Conservation (phyloP, 2,329 filamentous ascomycete species). For the Ophiostoma sp. region DNA sequence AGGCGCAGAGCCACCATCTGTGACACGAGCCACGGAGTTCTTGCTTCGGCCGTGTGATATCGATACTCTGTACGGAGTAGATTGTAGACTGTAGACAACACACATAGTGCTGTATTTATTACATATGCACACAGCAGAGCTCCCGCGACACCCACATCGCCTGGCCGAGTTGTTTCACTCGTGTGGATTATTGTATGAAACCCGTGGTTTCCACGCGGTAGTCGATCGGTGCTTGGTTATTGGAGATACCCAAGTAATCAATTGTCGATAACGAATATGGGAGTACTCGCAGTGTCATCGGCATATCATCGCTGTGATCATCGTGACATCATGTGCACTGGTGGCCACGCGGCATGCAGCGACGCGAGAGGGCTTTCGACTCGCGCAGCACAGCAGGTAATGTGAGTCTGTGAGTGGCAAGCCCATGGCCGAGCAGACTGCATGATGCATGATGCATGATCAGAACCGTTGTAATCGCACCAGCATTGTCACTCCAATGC, state of each 20-base stretch:
- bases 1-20: not conserved
- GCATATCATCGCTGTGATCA: not conserved
- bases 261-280: not conserved
- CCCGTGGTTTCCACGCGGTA: not conserved
- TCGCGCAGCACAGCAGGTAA: not conserved
- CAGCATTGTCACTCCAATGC: not conserved
- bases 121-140: not conserved
- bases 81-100: not conserved
- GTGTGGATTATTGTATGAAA: constrained; percentile 2
- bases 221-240: not conserved
- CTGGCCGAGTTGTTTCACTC: constrained; percentile 1
- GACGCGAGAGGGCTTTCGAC: not conserved
- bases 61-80: too few species aligned
- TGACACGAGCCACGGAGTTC: not conserved
- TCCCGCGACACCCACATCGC: not conserved
- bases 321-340: not conserved
- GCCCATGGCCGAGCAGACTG: not conserved
- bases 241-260: not conserved
- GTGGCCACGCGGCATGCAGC: not conserved
- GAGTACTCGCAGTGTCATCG: not conserved
- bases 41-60: not conserved
- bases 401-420: not conserved
- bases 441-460: not conserved
- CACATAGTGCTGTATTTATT: too few species aligned
- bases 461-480: not conserved